These are phyloP conservation scores for Brassica balearica DNA, from an alignment of 441 rosid genomes.

Conservation along the genomic window DNA sequence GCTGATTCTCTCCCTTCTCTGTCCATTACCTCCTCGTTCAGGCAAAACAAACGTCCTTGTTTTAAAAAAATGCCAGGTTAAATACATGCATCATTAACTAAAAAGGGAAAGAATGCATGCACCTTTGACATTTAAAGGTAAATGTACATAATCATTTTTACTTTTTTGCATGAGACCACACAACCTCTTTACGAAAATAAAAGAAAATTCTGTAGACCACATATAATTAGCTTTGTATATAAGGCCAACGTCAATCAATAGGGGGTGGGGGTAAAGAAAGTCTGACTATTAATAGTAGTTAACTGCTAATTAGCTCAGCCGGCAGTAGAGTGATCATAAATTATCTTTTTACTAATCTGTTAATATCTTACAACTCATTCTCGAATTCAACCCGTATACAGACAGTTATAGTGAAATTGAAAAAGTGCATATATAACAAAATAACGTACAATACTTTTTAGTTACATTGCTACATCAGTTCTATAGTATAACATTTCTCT, in stretches of 20 bases:
- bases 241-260: too few relatives aligned
- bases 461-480: not conserved
- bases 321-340: not conserved
- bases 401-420: not conserved
- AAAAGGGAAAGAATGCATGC: not conserved
- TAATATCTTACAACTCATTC: not conserved
- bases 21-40: constrained; percentile 6
- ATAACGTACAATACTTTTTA: not conserved
- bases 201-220: not conserved
- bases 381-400: not conserved
- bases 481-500: too few relatives aligned
- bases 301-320: not conserved
- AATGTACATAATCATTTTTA: constrained; percentile 11
- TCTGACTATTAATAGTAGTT: too few relatives aligned
- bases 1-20: constrained; percentile 2
- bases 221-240: too few relatives aligned
- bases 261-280: too few relatives aligned
- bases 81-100: constrained; percentile 23
- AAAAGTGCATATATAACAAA: not conserved
- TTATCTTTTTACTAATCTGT: not conserved
- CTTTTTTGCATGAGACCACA: constrained; percentile 12
- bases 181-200: not conserved
- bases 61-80: not conserved
- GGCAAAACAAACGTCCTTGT: constrained; percentile 17
- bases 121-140: not conserved